Evolutionary conservation across 164 flowering plant genomes (phyloP).

Genomic region (Warburgia ugandensis): DNA sequence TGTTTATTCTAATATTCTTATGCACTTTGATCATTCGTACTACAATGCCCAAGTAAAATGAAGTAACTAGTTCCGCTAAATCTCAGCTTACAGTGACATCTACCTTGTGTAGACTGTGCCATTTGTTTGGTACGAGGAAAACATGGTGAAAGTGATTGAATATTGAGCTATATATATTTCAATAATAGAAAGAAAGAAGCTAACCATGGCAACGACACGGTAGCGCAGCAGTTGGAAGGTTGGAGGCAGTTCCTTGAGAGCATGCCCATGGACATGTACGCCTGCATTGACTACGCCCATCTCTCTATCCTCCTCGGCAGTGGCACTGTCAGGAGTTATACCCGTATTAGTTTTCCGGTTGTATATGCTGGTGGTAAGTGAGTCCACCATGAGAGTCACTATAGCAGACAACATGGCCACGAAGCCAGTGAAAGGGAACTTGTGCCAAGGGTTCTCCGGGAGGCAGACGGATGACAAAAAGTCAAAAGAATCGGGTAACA

Average conservation of each 20-base stretch:
- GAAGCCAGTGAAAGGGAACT: slow-evolving; percentile 26
- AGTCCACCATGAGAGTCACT: slow-evolving; percentile 25
- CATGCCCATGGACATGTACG: slow-evolving; percentile 13
- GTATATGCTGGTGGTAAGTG: slow-evolving; percentile 22
- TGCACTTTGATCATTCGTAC: no score
- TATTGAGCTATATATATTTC: not conserved
- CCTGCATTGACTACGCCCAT: slow-evolving; percentile 1
- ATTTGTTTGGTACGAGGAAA: no score
- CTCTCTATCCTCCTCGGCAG: not conserved
- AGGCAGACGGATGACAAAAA: slow-evolving; percentile 18
- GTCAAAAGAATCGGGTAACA: slow-evolving; percentile 25
- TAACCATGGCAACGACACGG: slow-evolving; percentile 27
- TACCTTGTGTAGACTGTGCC: no score
- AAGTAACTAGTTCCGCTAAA: no score
- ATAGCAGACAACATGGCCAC: no score
- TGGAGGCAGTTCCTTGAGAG: not conserved
- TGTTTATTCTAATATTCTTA: not conserved
- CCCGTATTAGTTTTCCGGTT: not conserved
- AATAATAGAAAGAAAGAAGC: not conserved
- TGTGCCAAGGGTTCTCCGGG: slow-evolving; percentile 24
- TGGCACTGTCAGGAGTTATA: slow-evolving; percentile 8
- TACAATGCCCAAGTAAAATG: no score
- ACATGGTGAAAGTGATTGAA: no score
- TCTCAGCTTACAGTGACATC: no score
- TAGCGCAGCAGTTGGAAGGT: slow-evolving; percentile 20